A percentile compares a stretch with the other conserved stretches of the same genome.
phyloP scores from a whole-genome alignment of 495 filamentous ascomycete genomes.

The Stereocaulon alpinum region DNA sequence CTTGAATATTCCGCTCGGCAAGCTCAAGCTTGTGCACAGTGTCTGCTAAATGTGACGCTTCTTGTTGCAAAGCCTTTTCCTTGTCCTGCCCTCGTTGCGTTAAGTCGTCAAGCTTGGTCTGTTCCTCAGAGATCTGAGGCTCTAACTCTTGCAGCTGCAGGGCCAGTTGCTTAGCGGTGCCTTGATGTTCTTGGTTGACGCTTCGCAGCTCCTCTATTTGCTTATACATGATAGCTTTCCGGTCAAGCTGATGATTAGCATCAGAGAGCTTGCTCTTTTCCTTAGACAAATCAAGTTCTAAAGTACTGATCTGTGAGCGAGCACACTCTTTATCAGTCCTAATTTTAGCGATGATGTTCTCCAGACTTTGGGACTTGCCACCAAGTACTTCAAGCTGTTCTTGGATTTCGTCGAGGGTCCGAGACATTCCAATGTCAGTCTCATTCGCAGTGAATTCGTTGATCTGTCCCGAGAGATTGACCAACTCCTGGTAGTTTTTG shows the following conservation, averaged over 20 bases:
- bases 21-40: conserved; percentile 67
- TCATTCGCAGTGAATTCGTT: conserved; percentile 61
- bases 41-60: conserved; percentile 56
- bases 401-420: conserved; percentile 75
- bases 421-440: conserved; percentile 47
- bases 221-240: conserved; percentile 53
- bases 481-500: conserved; percentile 60
- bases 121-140: conserved; percentile 64
- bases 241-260: conserved; percentile 64
- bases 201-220: conserved; percentile 64
- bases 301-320: conserved; percentile 50
- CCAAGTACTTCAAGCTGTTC: conserved; percentile 55
- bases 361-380: conserved; percentile 55
- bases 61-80: conserved; percentile 63
- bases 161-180: conserved; percentile 55
- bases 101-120: conserved; percentile 63
- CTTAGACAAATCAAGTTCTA: conserved; percentile 65
- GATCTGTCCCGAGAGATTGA: conserved; percentile 57
- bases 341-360: conserved; percentile 51
- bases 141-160: conserved; percentile 55
- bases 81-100: conserved; percentile 57
- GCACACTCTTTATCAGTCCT: conserved; percentile 58
- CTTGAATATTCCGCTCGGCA: conserved; percentile 65
- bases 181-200: conserved; percentile 55
- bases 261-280: conserved; percentile 56